Conservation (phyloP, 1,139 yeast species). For the Suhomyces maxii region DNA sequence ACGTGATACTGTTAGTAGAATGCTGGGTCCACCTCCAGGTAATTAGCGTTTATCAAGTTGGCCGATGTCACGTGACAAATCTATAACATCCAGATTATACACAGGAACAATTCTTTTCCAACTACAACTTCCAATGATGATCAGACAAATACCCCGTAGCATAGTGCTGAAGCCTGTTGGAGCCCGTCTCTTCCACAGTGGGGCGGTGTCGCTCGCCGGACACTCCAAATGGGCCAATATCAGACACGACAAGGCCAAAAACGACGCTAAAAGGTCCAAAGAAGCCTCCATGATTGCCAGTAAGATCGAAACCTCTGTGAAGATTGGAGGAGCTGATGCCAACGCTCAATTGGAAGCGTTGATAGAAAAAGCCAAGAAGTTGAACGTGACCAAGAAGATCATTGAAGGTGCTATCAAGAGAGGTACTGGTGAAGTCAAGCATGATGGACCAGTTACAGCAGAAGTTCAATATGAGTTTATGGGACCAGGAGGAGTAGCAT, state of each 20-base stretch:
- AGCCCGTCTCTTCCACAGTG: conserved; percentile 16
- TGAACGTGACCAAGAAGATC: conserved; percentile 80
- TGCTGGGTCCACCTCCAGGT: no score
- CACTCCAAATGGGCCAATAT: conserved; percentile 97
- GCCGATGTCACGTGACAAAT: not conserved
- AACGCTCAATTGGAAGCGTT: conserved; percentile 75
- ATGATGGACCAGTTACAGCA: conserved; percentile 36
- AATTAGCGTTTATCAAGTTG: no score
- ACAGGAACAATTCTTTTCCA: not conserved
- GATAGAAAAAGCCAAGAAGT: conserved; percentile 73
- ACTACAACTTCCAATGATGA: not conserved
- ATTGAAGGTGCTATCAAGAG: conserved; percentile 85
- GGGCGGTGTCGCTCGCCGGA: conserved; percentile 46
- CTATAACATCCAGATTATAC: not conserved
- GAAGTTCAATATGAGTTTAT: conserved; percentile 78
- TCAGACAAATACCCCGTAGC: not conserved
- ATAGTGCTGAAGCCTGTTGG: not conserved
- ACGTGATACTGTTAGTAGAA: no score
- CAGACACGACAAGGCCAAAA: conserved; percentile 89
- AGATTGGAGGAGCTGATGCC: conserved; percentile 52
- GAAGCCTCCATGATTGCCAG: conserved; percentile 72
- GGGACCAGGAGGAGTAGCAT: conserved; percentile 90
- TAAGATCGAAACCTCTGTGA: conserved; percentile 72
- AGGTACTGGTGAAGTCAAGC: conserved; percentile 60
- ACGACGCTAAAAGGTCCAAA: conserved; percentile 76